Evolutionary conservation across 805 yeast species (phyloP), one percentile per base, ranked within the genome.

Genomic region (Ogataea pilisensis): DNA sequence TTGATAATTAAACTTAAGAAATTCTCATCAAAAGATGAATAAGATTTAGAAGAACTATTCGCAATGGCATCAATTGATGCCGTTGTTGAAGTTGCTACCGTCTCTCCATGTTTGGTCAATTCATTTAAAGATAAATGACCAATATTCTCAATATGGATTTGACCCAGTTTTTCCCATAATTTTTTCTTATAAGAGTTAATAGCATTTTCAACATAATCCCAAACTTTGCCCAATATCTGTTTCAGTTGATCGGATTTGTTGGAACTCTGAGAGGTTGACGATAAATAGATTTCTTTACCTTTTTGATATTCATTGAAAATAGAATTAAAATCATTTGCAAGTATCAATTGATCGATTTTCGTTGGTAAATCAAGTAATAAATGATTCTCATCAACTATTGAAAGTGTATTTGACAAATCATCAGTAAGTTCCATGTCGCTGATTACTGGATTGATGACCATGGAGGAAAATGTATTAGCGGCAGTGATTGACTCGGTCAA

Each of bases 281-380:
- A n/a, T n/a, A n/a, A n/a, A n/a, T n/a, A n/a, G n/a, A n/a, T n/a
- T n/a, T n/a, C 25, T 35, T 28, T 8, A 3, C 82, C 85, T 22
- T 69, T 67, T 27, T 72, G 64, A 56, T 82, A 83, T 51, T 80
- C 81, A 28, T 73, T 65, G 31, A 81, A 58, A 22, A 85, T 65
- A 16, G 73, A 68, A 38, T 75, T 78, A 54, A 80, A 82, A 48
- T 83, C 84, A 35, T 73, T 69, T 12, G 64, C 63, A 13, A 62
- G 60, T 19, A 81, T 61, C 44, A 68, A 68, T 3, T 53, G 54
- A 27, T 62, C 60, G 20, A 84, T 58, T 5, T 61, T 58, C 29
- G 68, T 69, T 1, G 89, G 86, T 32, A 82, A 63, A 53, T 80
- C 77, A 46, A 84, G 73, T 34, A 80, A 65, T 40, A 65, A 63